phyloP scores from a whole-genome alignment of 768 basidiomycete genomes.

The Phlebiopsis gigantea region DNA sequence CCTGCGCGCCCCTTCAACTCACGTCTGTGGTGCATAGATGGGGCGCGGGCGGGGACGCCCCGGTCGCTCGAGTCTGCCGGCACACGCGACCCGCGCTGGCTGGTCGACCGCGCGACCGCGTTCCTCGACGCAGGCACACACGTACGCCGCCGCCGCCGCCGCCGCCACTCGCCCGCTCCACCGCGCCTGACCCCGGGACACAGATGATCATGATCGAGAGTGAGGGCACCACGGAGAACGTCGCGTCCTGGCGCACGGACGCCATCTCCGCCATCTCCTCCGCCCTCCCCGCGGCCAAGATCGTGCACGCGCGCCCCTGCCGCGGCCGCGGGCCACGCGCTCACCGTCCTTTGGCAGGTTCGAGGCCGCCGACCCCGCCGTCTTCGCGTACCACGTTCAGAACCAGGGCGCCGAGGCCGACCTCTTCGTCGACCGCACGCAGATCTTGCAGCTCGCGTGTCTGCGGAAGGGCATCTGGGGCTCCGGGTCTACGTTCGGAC shows the following conservation, averaged over 20 bases:
- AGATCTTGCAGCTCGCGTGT: conserved; percentile 40
- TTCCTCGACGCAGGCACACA: conserved; percentile 37
- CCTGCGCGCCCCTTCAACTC: neutral
- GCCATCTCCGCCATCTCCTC: conserved; percentile 37
- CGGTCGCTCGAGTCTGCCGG: conserved; percentile 34
- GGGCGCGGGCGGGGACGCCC: conserved; percentile 40
- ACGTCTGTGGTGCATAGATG: conserved; percentile 16
- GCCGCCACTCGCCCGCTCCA: neutral
- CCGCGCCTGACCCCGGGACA: neutral
- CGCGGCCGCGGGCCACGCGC: neutral
- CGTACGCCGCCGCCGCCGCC: conserved; percentile 6
- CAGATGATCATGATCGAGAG: conserved; percentile 44
- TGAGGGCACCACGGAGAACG: conserved; percentile 44
- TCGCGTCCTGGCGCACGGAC: conserved; percentile 36
- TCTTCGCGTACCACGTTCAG: conserved; percentile 41
- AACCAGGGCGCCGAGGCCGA: conserved; percentile 38
- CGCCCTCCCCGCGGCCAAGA: conserved; percentile 34
- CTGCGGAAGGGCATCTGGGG: conserved; percentile 41
- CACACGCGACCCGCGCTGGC: conserved; percentile 35
- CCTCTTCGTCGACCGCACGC: conserved; percentile 40
- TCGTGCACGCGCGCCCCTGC: conserved; percentile 35
- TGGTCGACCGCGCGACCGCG: conserved; percentile 34
- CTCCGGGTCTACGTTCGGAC: conserved; percentile 37
- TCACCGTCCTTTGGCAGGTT: conserved; percentile 22
- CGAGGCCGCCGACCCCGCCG: conserved; percentile 40